Conservation (phyloP, 2,329 filamentous ascomycete genomes). For the Thielaviopsis musarum region DNA sequence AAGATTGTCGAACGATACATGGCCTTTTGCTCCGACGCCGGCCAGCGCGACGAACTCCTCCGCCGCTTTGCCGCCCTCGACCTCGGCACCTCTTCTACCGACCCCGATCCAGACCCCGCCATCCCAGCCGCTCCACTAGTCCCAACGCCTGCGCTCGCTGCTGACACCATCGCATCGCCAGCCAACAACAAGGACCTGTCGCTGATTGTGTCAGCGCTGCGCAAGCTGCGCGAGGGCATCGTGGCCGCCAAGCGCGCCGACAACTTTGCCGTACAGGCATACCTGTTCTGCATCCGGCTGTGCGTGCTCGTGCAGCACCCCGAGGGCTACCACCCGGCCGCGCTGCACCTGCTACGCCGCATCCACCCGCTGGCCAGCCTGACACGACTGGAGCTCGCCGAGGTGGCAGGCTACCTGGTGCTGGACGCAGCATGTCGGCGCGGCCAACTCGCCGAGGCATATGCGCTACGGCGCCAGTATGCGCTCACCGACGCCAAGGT, state of each 20-base stretch:
- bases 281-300: slow-evolving; percentile 79
- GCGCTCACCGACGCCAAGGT: slow-evolving; percentile 49
- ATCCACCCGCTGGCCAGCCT: slow-evolving; percentile 56
- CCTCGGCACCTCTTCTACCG: slow-evolving; percentile 11
- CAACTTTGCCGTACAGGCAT: slow-evolving; percentile 71
- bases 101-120: neutral
- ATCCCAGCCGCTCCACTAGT: neutral
- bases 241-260: slow-evolving; percentile 61
- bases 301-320: slow-evolving; percentile 66
- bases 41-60: slow-evolving; percentile 56
- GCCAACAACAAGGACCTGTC: slow-evolving; percentile 41
- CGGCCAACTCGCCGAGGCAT: slow-evolving; percentile 56
- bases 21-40: slow-evolving; percentile 64
- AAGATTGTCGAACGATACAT: slow-evolving; percentile 81
- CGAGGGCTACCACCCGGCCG: slow-evolving; percentile 78
- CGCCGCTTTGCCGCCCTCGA: slow-evolving; percentile 53
- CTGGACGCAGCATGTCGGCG: slow-evolving; percentile 81
- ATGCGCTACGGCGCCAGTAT: slow-evolving; percentile 45
- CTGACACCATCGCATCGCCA: slow-evolving; percentile 9
- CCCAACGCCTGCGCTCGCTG: neutral
- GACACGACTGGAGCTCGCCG: slow-evolving; percentile 53
- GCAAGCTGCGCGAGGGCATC: slow-evolving; percentile 83
- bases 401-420: slow-evolving; percentile 66
- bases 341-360: slow-evolving; percentile 57
- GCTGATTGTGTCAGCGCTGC: slow-evolving; percentile 63